Conservation (phyloP, 176 grass and related monocot species). For the Pontederia paniculata region DNA sequence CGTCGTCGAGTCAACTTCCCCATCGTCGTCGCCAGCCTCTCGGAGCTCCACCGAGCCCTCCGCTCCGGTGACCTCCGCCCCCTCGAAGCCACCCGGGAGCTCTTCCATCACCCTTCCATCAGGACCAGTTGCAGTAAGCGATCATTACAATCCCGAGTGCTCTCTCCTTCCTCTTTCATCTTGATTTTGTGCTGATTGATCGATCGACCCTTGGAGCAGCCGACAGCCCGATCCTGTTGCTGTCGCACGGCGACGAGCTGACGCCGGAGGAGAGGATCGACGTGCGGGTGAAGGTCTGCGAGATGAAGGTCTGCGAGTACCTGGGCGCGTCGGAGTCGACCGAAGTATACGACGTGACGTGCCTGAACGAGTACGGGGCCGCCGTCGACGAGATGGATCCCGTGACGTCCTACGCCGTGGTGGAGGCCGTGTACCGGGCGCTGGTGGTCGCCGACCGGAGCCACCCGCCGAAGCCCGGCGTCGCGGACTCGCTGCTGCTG, state of each 20-base stretch:
- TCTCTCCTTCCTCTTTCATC: background rate
- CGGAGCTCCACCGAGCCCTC: constrained; percentile 13
- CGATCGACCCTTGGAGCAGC: background rate
- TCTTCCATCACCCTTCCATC: constrained; percentile 14
- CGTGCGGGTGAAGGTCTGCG: constrained; percentile 10
- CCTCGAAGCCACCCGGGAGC: constrained; percentile 18
- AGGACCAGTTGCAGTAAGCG: constrained; percentile 9
- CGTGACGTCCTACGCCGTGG: constrained; percentile 13
- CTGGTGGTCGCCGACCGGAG: constrained; percentile 12
- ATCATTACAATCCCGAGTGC: no score
- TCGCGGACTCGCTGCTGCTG: constrained; percentile 5
- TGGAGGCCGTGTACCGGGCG: constrained; percentile 13
- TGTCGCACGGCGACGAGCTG: constrained; percentile 26
- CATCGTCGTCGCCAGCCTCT: constrained; percentile 19
- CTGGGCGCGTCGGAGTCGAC: constrained; percentile 10
- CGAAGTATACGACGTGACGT: constrained; percentile 14
- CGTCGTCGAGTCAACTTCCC: constrained; percentile 18
- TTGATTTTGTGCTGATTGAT: background rate
- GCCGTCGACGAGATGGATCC: constrained; percentile 21
- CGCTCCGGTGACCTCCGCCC: constrained; percentile 8
- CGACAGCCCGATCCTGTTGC: constrained; percentile 15
- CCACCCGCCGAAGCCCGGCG: constrained; percentile 15
- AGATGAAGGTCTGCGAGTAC: constrained; percentile 10
- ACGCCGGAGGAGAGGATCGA: constrained; percentile 15
- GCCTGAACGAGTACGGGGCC: background rate